These are phyloP conservation scores for Ottelia alismoides DNA, from an alignment of 106 monocot genomes.

Conservation along the genomic window DNA sequence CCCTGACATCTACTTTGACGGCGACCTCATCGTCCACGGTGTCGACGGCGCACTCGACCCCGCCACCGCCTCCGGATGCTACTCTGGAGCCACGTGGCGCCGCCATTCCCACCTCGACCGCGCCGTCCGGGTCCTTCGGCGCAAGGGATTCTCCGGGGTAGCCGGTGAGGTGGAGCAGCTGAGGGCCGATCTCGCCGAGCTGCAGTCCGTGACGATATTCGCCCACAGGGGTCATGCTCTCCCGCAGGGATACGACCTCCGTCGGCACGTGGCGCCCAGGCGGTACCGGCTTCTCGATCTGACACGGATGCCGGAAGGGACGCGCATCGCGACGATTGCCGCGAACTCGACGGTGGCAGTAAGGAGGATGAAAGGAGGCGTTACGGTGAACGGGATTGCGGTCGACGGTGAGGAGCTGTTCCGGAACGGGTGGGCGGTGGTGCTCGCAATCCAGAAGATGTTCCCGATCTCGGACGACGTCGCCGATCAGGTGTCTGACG, in stretches of 20 bases:
- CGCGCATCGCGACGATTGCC: slow-evolving; percentile 3
- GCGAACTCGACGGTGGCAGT: neutral
- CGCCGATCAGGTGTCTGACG: slow-evolving; percentile 7
- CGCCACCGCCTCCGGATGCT: neutral
- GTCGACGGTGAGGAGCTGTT: slow-evolving; percentile 11
- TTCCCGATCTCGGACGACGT: slow-evolving; percentile 9
- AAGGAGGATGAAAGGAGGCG: neutral
- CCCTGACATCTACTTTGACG: slow-evolving; percentile 4
- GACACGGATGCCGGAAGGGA: slow-evolving; percentile 1
- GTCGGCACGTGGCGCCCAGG: slow-evolving; percentile 1
- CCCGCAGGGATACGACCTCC: neutral
- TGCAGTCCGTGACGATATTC: neutral
- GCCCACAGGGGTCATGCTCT: neutral
- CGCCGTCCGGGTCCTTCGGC: neutral
- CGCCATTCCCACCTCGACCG: neutral
- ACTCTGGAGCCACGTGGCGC: neutral
- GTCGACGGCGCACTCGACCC: slow-evolving; percentile 7
- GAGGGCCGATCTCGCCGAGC: slow-evolving; percentile 1
- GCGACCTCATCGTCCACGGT: slow-evolving; percentile 5
- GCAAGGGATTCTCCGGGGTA: neutral
- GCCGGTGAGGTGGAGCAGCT: neutral
- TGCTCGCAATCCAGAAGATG: slow-evolving; percentile 6
- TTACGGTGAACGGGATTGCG: neutral
- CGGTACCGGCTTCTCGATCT: slow-evolving; percentile 11
- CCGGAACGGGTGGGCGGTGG: slow-evolving; percentile 8